A percentile compares a stretch with the other conserved stretches of the same genome.
These are phyloP conservation scores for Schizosaccharomyces versatilis DNA, from an alignment of 1,139 yeast species.

Conservation along the genomic window DNA sequence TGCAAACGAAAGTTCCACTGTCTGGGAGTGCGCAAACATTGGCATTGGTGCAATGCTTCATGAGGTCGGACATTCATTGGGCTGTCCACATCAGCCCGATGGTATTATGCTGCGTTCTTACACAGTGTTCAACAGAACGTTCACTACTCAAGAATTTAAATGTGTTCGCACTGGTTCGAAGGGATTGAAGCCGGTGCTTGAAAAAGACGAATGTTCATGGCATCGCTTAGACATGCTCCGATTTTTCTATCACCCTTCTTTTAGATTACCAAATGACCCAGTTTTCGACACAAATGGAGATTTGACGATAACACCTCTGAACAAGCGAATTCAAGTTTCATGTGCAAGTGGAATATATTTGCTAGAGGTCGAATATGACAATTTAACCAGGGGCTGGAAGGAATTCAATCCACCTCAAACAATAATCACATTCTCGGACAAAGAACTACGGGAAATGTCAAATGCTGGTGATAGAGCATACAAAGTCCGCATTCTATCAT, in stretches of 20 bases:
- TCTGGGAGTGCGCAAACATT: constrained; percentile 74
- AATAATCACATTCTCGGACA: constrained; percentile 29
- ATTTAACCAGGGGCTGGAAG: constrained; percentile 38
- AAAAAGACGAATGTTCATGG: constrained; percentile 67
- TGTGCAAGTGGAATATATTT: constrained; percentile 49
- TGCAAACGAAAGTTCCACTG: constrained; percentile 56
- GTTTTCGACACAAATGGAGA: constrained; percentile 16
- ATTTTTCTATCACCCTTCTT: constrained; percentile 61
- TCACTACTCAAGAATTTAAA: constrained; percentile 39
- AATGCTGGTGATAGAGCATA: neutral
- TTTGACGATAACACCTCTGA: constrained; percentile 14
- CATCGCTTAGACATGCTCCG: constrained; percentile 57
- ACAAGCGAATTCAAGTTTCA: constrained; percentile 28
- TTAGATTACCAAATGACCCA: constrained; percentile 45
- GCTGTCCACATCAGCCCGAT: constrained; percentile 74
- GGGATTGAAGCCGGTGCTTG: constrained; percentile 27
- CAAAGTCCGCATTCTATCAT: neutral
- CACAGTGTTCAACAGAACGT: constrained; percentile 56
- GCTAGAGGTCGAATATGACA: constrained; percentile 43
- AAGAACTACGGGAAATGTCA: constrained; percentile 14
- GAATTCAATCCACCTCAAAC: constrained; percentile 37
- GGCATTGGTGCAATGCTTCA: constrained; percentile 90
- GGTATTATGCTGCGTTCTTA: constrained; percentile 88
- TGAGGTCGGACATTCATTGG: constrained; percentile 75
- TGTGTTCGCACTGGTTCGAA: constrained; percentile 32